Evolutionary conservation across 768 basidiomycete genomes (phyloP), one percentile per base, ranked within the genome.

Genomic region (Tremella yokohamensis): DNA sequence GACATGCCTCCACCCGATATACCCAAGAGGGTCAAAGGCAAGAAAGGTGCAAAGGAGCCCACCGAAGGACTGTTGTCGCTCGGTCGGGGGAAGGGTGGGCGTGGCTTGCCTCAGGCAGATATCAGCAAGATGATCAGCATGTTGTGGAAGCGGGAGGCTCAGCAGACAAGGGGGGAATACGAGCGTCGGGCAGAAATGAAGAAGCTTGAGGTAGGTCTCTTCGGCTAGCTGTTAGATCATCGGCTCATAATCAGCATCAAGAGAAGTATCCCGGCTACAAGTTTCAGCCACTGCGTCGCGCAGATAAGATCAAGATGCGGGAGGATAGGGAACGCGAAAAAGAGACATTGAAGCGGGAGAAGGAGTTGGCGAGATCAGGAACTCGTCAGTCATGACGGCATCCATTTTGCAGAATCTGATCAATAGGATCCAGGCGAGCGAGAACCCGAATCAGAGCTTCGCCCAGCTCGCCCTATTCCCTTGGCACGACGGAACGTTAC

Each of bases 51-150:
- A 2, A 69, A 66, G 38, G 58, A 52, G 20, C 65, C 65, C 13
- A 65, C 65, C 1, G 65, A 65, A 47, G 63, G 60, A 15, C 40
- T 67, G 29, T 51, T 71, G 22, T 53, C 40, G 48, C 53, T 66
- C n/a, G 66, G 61, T 39, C 44, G 57, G 8, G 69, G 66, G 15
- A 69, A 66, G 60, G 62, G 56, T 1, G 70, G 69, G 71, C 73
- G 45, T 77, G 78, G 80, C 39, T 52, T 78, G 6, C 75, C 82
- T 6, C 88, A 89, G 70, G 83, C 83, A 3, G 80, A 82, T 16
- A 81, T 88, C 49, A 89, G 87, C 47, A 83, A 82, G 62, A 60
- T 81, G 18, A 84, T 90, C 56, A 81, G 84, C 9, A 49, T 70
- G 3, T 79, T 85, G 81, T 90, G 88, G 89, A 83, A 75, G 65